These are phyloP conservation scores for Pholiota conissans DNA, from an alignment of 768 basidiomycete genomes.

Conservation along the genomic window DNA sequence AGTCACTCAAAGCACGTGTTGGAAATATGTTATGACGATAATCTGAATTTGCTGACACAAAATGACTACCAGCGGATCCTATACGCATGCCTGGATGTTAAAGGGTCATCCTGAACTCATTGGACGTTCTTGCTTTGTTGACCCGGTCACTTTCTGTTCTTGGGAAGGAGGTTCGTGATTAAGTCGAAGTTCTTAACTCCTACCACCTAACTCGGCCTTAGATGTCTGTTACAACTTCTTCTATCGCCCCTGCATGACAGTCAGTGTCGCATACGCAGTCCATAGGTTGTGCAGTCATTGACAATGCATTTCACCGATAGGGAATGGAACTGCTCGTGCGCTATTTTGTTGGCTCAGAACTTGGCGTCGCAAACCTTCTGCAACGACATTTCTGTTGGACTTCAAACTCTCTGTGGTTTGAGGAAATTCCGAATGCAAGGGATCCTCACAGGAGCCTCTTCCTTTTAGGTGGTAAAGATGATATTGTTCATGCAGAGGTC, in stretches of 20 bases:
- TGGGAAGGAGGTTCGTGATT: conserved; percentile 85
- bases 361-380: conserved; percentile 85
- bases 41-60: not conserved
- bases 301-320: conserved; percentile 34
- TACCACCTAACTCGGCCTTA: too few relatives aligned
- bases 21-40: not conserved
- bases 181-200: too few relatives aligned
- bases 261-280: conserved; percentile 34
- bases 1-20: conserved; percentile 83
- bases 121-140: conserved; percentile 82
- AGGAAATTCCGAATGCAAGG: conserved; percentile 81
- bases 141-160: conserved; percentile 87
- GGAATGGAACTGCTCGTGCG: conserved; percentile 79
- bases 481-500: conserved; percentile 75
- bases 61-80: conserved; percentile 59
- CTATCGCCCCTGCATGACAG: conserved; percentile 67
- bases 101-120: conserved; percentile 74
- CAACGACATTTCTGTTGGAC: conserved; percentile 85
- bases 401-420: conserved; percentile 86
- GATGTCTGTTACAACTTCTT: conserved; percentile 93
- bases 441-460: conserved; percentile 69
- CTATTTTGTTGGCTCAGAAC: conserved; percentile 86
- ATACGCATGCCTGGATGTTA: conserved; percentile 86
- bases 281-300: not conserved
- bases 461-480: conserved; percentile 81